Evolutionary conservation across 2,329 filamentous ascomycete genomes (phyloP), one percentile per base, ranked within the genome.

Genomic region (Neonectria hederae): DNA sequence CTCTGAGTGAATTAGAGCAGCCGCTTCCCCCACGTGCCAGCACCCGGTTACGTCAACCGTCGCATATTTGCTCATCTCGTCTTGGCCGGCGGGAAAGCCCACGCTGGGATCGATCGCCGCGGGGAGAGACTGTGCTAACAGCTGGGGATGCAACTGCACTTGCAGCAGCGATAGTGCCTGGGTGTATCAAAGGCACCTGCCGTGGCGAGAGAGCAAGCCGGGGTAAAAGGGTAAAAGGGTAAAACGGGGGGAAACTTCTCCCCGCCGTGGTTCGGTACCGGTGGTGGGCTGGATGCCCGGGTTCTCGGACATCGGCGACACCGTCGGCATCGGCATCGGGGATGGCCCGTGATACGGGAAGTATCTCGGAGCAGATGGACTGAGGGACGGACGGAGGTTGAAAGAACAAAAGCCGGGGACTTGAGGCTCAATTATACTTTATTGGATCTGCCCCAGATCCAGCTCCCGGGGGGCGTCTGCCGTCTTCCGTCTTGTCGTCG

Each of bases 121-220:
- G 52, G 51, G 42, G 24, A 40, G 17, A 38, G 17, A 42, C 43
- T 22, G 60, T 48, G 52, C 48, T 65, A 68, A 63, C 59, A 69
- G 48, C 40, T 32, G 5, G 40, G 42, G 43, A 54, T 57, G 53
- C 38, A 21, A 42, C 38, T 65, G 53, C 63, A 45, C 62, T 62
- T 53, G 63, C 58, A 56, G 32, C 6, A 30, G 32, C 26, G 63
- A 68, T 66, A 69, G 68, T 54, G 56, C 40, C 28, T 13, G 38
- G 46, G 32, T 32, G 40, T 40, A 38, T 17, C 19, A 17, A 53
- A 40, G 14, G 14, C 11, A 19, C 30, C 21, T n/a, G 28, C 14
- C 10, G 24, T 52, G 48, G 51, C 14, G 22, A 26, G 42, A 42
- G 24, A 38, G 21, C 45, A 45, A 52, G 52, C 52, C 43, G 57